Percentiles rank a stretch among this genome's conserved stretches.
Conservation (phyloP, 768 basidiomycete species). For the Thelephora ganbajun region DNA sequence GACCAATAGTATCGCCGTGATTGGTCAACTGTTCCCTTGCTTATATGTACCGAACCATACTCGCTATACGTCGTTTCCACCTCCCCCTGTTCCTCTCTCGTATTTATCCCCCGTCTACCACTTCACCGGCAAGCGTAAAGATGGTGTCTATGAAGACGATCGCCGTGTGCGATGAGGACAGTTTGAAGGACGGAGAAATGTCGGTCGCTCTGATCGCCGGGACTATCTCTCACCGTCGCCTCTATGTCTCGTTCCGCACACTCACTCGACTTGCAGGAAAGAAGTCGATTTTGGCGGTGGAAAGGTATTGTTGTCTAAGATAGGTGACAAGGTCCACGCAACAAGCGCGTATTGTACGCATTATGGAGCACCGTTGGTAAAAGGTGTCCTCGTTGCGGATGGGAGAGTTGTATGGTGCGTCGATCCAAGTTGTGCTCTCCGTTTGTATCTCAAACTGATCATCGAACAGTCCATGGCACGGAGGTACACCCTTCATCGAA, state of each 20-base stretch:
- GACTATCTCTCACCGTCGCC: neutral
- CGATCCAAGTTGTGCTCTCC: neutral
- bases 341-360: conserved; percentile 84
- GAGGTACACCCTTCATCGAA: conserved; percentile 35
- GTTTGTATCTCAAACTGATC: conserved; percentile 1
- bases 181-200: conserved; percentile 44
- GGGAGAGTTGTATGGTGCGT: conserved; percentile 68
- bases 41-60: too few relatives aligned
- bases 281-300: conserved; percentile 64
- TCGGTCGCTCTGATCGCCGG: conserved; percentile 12
- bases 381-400: conserved; percentile 68
- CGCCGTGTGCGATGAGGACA: conserved; percentile 31
- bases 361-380: conserved; percentile 78
- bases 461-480: conserved; percentile 64
- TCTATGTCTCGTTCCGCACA: neutral
- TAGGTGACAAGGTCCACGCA: conserved; percentile 64
- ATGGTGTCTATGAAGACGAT: conserved; percentile 27
- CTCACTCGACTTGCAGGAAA: conserved; percentile 38
- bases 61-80: neutral
- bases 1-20: too few relatives aligned
- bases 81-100: neutral
- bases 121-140: neutral
- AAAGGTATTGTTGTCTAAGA: conserved; percentile 63
- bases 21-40: too few relatives aligned
- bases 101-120: neutral